These are phyloP conservation scores for Funneliformis geosporum DNA, from an alignment of 192 early-diverging fungal genomes.

Conservation along the genomic window DNA sequence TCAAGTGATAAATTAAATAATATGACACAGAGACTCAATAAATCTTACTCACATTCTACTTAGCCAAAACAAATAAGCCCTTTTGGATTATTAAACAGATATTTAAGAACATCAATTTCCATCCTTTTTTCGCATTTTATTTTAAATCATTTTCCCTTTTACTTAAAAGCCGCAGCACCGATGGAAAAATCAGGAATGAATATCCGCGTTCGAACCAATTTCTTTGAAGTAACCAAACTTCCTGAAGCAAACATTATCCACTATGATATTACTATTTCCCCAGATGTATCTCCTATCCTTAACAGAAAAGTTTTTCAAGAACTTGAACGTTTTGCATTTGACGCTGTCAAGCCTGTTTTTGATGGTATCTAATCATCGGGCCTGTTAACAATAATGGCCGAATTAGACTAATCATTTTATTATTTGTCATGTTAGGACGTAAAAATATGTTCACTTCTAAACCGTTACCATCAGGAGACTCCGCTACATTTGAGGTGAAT, in stretches of 20 bases:
- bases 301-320: constrained; percentile 68
- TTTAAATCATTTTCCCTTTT: no score
- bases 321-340: constrained; percentile 52
- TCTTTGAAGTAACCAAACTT: constrained; percentile 73
- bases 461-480: constrained; percentile 51
- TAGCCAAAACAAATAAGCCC: no score
- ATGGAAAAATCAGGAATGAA: constrained; percentile 47
- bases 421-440: constrained; percentile 29
- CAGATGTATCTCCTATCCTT: constrained; percentile 78
- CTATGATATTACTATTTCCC: constrained; percentile 81
- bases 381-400: no score
- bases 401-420: background rate
- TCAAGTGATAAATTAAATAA: no score
- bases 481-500: constrained; percentile 60
- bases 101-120: no score
- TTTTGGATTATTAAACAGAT: no score
- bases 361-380: constrained; percentile 51
- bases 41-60: no score
- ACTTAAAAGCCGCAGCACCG: no score
- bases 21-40: no score
- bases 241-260: constrained; percentile 73
- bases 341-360: constrained; percentile 68
- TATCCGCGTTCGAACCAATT: constrained; percentile 65
- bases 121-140: no score
- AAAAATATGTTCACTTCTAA: constrained; percentile 75